Percentiles rank a stretch among this genome's conserved stretches.
phyloP scores from a whole-genome alignment of 78 protist genomes.

The Pelomyxa schiedti region DNA sequence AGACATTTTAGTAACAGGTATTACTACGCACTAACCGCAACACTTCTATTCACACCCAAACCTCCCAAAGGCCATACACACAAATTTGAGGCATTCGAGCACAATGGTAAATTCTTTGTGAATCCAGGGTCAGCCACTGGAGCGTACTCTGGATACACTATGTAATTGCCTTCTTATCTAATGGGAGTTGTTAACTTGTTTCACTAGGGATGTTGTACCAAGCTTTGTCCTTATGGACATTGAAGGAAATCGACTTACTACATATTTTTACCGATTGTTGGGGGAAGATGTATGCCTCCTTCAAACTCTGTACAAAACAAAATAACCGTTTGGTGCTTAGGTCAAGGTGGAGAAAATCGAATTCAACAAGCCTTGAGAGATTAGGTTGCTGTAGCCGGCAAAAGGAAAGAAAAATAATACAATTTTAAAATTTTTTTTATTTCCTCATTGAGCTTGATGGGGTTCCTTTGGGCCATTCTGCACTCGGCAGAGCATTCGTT shows the following conservation, averaged over 20 bases:
- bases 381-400: too few relatives aligned
- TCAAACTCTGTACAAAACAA: too few relatives aligned
- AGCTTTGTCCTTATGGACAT: slow-evolving; percentile 91
- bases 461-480: too few relatives aligned
- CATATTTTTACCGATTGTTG: slow-evolving; percentile 53
- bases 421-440: too few relatives aligned
- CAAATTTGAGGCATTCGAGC: slow-evolving; percentile 35
- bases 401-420: too few relatives aligned
- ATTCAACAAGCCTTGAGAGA: slow-evolving; percentile 23
- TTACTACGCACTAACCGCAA: background rate
- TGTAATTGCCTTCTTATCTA: slow-evolving; percentile 1
- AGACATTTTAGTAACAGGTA: slow-evolving; percentile 88
- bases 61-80: slow-evolving; percentile 89
- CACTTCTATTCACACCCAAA: background rate
- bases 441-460: too few relatives aligned
- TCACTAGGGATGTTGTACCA: slow-evolving; percentile 64
- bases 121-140: slow-evolving; percentile 99
- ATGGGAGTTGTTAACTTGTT: background rate
- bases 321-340: slow-evolving; percentile 37
- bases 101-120: slow-evolving; percentile 77
- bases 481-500: too few relatives aligned
- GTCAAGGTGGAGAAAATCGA: slow-evolving; percentile 64
- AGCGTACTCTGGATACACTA: slow-evolving; percentile 60
- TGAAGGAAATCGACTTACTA: slow-evolving; percentile 48
- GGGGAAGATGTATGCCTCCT: too few relatives aligned